Percentiles rank a stretch among this genome's conserved stretches.
These are phyloP conservation scores for Clavispora carvajalis DNA, from an alignment of 805 yeast species.

Conservation along the genomic window DNA sequence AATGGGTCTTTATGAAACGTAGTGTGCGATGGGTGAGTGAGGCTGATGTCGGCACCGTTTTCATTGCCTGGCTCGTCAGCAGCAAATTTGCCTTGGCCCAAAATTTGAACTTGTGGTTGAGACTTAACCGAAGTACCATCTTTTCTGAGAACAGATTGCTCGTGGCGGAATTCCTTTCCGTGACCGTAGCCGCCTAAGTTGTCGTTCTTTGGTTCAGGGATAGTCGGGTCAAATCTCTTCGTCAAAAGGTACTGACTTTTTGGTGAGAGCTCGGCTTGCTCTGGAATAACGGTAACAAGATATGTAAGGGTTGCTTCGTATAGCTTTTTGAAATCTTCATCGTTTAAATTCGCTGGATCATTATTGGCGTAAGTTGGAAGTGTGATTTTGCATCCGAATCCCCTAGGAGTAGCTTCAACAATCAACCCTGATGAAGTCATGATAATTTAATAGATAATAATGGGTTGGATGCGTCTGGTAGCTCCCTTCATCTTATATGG, in stretches of 20 bases:
- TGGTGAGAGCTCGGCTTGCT: constrained; percentile 64
- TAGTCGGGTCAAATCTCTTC: constrained; percentile 70
- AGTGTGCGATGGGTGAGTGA: constrained; percentile 82
- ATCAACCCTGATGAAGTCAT: constrained; percentile 6
- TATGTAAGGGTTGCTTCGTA: constrained; percentile 62
- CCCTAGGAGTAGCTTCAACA: constrained; percentile 9
- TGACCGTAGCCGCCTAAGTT: constrained; percentile 69
- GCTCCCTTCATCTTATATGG: neutral
- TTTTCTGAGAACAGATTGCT: constrained; percentile 60
- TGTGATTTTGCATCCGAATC: constrained; percentile 61
- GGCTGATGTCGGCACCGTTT: constrained; percentile 52
- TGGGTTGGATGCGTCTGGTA: too few species aligned
- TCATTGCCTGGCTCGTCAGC: constrained; percentile 52
- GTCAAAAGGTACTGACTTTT: constrained; percentile 73
- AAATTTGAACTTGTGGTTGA: constrained; percentile 86
- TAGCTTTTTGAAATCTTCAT: constrained; percentile 57
- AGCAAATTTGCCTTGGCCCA: constrained; percentile 74
- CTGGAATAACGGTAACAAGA: constrained; percentile 71
- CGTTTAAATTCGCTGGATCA: constrained; percentile 67
- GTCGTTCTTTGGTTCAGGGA: constrained; percentile 35
- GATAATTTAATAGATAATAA: neutral
- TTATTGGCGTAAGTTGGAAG: constrained; percentile 61
- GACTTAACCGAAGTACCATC: constrained; percentile 77
- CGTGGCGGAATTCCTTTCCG: constrained; percentile 59
- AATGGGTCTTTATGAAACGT: constrained; percentile 70